Evolutionary conservation across 148 eudicot genomes (phyloP).

Genomic region (Rhododendron henanense): DNA sequence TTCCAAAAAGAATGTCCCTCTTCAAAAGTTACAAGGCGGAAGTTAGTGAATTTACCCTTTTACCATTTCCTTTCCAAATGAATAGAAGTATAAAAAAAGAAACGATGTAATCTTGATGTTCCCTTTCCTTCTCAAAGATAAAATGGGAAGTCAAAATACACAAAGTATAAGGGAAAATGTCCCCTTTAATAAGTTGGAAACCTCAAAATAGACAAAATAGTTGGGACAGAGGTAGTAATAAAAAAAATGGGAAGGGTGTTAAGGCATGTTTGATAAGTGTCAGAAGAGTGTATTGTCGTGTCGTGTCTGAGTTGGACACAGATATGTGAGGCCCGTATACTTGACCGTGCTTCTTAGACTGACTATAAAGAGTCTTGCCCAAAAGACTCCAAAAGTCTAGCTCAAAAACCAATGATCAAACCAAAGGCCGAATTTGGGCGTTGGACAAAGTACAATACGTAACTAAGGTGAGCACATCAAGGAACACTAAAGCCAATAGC

Average conservation of each 20-base stretch:
- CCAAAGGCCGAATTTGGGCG: not conserved
- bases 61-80: not conserved
- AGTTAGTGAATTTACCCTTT: not conserved
- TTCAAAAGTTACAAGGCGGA: no score
- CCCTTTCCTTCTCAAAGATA: not conserved
- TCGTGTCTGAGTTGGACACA: no score
- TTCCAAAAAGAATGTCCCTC: no score
- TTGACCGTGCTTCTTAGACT: not conserved
- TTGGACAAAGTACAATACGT: not conserved
- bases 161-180: not conserved
- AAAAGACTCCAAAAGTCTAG: not conserved
- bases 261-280: not conserved
- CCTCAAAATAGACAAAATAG: not conserved
- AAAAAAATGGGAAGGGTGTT: not conserved
- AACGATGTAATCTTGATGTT: not conserved
- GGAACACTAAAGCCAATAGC: not conserved
- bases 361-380: not conserved
- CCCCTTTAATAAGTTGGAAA: not conserved
- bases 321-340: no score
- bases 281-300: no score
- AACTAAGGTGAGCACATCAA: not conserved
- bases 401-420: not conserved
- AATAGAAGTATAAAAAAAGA: no score
- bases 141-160: not conserved
- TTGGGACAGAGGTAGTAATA: not conserved